These are phyloP conservation scores for Flaveria robusta DNA, from an alignment of 129 eudicot genomes.

Conservation along the genomic window DNA sequence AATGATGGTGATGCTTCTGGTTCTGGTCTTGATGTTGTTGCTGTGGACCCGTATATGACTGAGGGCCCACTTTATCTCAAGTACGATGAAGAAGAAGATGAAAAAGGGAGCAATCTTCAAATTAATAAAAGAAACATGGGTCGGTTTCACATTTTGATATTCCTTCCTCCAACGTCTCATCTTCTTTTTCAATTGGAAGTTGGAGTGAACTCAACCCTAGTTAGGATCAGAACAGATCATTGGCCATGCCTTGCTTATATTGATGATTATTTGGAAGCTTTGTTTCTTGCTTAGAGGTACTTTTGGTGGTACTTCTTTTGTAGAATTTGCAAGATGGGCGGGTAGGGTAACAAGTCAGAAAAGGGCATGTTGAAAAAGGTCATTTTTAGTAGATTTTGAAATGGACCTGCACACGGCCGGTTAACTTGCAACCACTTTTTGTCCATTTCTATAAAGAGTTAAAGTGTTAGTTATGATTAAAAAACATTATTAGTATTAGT, in stretches of 20 bases:
- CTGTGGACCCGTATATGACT: slow-evolving; percentile 36
- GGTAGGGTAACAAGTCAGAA: slow-evolving; percentile 4
- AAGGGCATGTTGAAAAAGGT: neutral
- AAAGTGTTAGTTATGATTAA: neutral
- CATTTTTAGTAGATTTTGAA: neutral
- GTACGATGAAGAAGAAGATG: slow-evolving; percentile 68
- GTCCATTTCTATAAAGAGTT: neutral
- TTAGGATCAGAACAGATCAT: slow-evolving; percentile 90
- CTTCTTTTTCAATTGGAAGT: slow-evolving; percentile 93
- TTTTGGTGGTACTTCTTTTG: neutral
- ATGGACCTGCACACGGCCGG: neutral
- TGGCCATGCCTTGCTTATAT: slow-evolving; percentile 99
- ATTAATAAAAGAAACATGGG: slow-evolving; percentile 62
- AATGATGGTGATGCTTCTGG: slow-evolving; percentile 44
- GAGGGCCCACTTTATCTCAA: slow-evolving; percentile 76
- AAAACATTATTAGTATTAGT: neutral
- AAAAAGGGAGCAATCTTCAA: slow-evolving; percentile 37
- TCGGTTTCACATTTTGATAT: slow-evolving; percentile 67
- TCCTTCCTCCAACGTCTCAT: slow-evolving; percentile 92
- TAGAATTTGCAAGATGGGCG: neutral
- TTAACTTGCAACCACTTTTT: neutral
- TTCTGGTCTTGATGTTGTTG: slow-evolving; percentile 44
- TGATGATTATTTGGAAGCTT: slow-evolving; percentile 92
- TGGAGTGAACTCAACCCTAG: slow-evolving; percentile 68
- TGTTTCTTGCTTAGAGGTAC: slow-evolving; percentile 49